phyloP scores from a whole-genome alignment of 108 stramenopile genomes.

The Asterionellopsis glacialis region DNA sequence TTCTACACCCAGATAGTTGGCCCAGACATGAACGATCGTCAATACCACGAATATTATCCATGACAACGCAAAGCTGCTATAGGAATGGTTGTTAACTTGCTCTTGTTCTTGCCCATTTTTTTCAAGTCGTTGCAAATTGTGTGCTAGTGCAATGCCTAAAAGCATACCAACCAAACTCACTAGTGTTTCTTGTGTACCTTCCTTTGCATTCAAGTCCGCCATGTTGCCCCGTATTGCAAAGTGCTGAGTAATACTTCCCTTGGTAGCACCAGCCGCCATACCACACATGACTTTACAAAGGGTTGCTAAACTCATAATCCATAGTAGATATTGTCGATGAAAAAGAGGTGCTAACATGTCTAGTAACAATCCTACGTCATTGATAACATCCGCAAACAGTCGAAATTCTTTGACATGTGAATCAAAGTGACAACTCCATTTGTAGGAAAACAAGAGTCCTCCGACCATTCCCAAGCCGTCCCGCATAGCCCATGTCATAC shows the following conservation, averaged over 20 bases:
- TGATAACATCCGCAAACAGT: constrained; percentile 92
- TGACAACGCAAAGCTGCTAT: constrained; percentile 18
- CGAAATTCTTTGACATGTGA: constrained; percentile 91
- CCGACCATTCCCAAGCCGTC: constrained; percentile 92
- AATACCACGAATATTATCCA: constrained; percentile 79
- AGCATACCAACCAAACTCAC: constrained; percentile 91
- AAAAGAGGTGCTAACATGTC: constrained; percentile 81
- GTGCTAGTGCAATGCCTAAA: constrained; percentile 57
- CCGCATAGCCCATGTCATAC: constrained; percentile 76
- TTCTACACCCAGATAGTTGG: constrained; percentile 85
- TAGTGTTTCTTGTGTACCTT: constrained; percentile 93
- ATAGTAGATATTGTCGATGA: constrained; percentile 19
- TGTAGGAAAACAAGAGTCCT: constrained; percentile 84
- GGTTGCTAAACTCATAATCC: constrained; percentile 57
- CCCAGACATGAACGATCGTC: constrained; percentile 88
- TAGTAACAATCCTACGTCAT: constrained; percentile 84
- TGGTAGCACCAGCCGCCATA: constrained; percentile 82
- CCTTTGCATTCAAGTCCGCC: constrained; percentile 93
- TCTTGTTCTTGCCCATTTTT: constrained; percentile 22
- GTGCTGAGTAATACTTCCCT: constrained; percentile 84
- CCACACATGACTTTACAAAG: constrained; percentile 89
- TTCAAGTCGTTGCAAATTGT: constrained; percentile 38
- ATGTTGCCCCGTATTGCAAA: constrained; percentile 78
- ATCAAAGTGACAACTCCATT: constrained; percentile 69
- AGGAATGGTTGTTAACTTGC: background rate